Evolutionary conservation across 1,284 basidiomycete genomes (phyloP), one percentile per base, ranked within the genome.

Genomic region (Ganoderma multipileum): DNA sequence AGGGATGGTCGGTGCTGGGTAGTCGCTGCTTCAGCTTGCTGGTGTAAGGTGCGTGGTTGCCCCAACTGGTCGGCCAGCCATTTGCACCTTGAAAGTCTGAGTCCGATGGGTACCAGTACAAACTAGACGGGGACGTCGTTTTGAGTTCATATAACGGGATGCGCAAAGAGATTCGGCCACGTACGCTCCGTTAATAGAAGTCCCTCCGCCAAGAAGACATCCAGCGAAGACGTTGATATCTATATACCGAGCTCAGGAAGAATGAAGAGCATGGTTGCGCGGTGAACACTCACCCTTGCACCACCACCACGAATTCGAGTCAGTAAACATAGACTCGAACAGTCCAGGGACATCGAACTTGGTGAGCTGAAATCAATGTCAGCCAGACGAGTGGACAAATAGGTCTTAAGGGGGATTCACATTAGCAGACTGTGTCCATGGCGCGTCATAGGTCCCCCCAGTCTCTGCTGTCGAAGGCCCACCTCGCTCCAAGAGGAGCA

Each of bases 261-360:
- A 20, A 8, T 11, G 14, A 3, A 38, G 26, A 30, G 8, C 23
- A 7, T n/a, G 30, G 14, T 2, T 2, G 20, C 12, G 16, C 8
- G 23, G 44, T 3, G 23, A 3, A 50, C 42, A 79, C 73, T 33
- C 30, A 81, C 84, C 86, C 79, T 87, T 88, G 78, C 89, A 90
- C 89, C 89, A 91, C 83, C 86, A 90, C 76, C 83, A 89, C 2
- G 83, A 80, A 71, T 87, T 85, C 38, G 79, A 75, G 68, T 88
- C 87, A 2, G 83, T 82, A 79, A 91, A 91, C 85, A 90, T 85
- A 20, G 85, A 83, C 77, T 91, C 88, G 74, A 89, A 90, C 57
- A 89, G 74, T 68, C 89, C 89, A 23, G 89, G 88, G 63, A 89
- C 81, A 72, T 91, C 89, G 74, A 89, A 90, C 71, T 89, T 89